These are phyloP conservation scores for Solioccasus polychromus DNA, from an alignment of 768 basidiomycete genomes.

Conservation along the genomic window DNA sequence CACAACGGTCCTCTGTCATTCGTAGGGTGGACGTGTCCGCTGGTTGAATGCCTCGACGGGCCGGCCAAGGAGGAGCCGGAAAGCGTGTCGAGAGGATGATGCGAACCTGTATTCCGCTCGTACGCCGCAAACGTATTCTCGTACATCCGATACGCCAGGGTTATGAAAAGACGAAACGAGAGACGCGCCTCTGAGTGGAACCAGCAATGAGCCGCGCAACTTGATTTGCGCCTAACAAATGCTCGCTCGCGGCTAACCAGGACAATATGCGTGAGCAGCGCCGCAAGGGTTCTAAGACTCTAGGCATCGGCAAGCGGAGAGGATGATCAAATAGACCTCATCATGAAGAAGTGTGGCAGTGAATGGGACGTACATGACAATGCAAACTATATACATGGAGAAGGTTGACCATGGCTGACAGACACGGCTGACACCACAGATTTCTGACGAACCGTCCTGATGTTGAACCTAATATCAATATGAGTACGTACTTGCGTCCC, in stretches of 20 bases:
- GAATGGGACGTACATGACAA: too few relatives aligned
- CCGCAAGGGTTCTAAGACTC: too few relatives aligned
- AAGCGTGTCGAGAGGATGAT: conserved; percentile 27
- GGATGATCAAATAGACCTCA: too few relatives aligned
- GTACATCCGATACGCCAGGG: conserved; percentile 36
- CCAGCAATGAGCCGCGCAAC: background rate
- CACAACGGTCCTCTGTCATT: conserved; percentile 30
- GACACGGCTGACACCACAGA: too few relatives aligned
- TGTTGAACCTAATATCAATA: too few relatives aligned
- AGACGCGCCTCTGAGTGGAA: conserved; percentile 7
- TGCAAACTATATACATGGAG: too few relatives aligned
- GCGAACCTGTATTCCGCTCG: conserved; percentile 40
- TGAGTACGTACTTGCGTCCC: too few relatives aligned
- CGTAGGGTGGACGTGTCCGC: conserved; percentile 25
- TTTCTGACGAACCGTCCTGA: too few relatives aligned
- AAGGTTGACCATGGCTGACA: too few relatives aligned
- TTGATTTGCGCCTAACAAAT: background rate
- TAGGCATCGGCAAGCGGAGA: too few relatives aligned
- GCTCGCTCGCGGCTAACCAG: background rate
- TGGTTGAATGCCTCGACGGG: conserved; percentile 7
- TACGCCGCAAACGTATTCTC: conserved; percentile 39
- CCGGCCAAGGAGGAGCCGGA: background rate
- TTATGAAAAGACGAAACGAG: background rate
- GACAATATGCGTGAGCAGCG: background rate
- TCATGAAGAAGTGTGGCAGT: too few relatives aligned